Percentiles rank a stretch among this genome's conserved stretches.
These are phyloP conservation scores for Thalia dealbata DNA, from an alignment of 176 grass and related monocot genomes.

Conservation along the genomic window DNA sequence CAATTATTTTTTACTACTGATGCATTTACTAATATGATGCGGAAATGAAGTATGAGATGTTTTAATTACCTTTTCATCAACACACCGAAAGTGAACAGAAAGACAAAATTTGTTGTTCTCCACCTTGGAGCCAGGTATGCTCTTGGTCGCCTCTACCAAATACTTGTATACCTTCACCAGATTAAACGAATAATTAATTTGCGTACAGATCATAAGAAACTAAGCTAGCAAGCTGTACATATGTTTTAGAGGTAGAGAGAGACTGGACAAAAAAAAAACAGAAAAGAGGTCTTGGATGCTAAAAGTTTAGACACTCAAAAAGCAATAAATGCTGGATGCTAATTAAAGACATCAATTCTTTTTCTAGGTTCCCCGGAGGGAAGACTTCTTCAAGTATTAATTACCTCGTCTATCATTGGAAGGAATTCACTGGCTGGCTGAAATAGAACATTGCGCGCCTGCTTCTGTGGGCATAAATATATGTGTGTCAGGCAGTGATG, in stretches of 20 bases:
- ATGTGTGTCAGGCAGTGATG: slow-evolving; percentile 2
- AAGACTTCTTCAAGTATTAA: slow-evolving; percentile 5
- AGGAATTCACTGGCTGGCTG: slow-evolving; percentile 64
- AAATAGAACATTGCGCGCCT: slow-evolving; percentile 40
- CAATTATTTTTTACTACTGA: too few relatives aligned
- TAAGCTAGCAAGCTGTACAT: neutral
- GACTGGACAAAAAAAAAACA: too few relatives aligned
- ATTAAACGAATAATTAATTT: too few relatives aligned
- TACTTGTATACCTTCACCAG: neutral
- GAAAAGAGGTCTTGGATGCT: too few relatives aligned
- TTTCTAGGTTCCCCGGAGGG: neutral
- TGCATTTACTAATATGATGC: too few relatives aligned
- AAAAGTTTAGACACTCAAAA: too few relatives aligned
- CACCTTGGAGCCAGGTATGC: slow-evolving; percentile 2
- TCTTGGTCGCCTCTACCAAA: slow-evolving; percentile 1
- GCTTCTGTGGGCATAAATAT: neutral
- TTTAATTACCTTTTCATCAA: slow-evolving; percentile 4
- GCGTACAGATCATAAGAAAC: neutral
- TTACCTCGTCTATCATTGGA: slow-evolving; percentile 58
- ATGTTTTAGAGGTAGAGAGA: neutral
- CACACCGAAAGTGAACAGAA: slow-evolving; percentile 15
- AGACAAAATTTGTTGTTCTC: slow-evolving; percentile 18
- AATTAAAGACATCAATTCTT: too few relatives aligned
- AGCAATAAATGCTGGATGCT: too few relatives aligned
- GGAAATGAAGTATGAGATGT: neutral